Base-by-base conservation (phyloP, 164 flowering plant species). In the Vitis labrusca region DNA sequence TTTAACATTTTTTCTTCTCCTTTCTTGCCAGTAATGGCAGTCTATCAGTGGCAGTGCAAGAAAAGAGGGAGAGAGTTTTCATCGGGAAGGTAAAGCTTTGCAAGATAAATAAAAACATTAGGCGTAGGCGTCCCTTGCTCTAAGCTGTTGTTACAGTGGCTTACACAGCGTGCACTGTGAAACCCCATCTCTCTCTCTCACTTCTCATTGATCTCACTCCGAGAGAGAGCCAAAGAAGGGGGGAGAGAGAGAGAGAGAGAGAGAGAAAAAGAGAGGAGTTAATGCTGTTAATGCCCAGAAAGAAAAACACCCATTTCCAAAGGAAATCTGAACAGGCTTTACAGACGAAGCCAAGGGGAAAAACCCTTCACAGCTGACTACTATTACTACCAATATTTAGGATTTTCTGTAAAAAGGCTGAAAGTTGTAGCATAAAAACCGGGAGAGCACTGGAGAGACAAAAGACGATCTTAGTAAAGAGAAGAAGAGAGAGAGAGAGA, bases 61-160 rank as follows among this genome's bases (percentile, higher is more conserved):
- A 86, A 84, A 83, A 80, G 83, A 72, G 80, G 67, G 78, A 50
- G 74, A 68, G 80, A 75, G 81, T 77, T 82, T 82, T 85, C 91
- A 90, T 90, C 72, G 95, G 95, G 95, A 90, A 90, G 88, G 88
- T 79, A 88, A 89, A 74, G 76, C 72, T 73, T 68, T 69, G 67
- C 61, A 27, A 59, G 27, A 13, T 5, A 59, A n/a, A 10, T 59
- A 61, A 53, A 12, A 32, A 32, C 44, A 32, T 32, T 32, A 56
- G 48, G 5, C 70, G 6, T 32, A 32, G 44, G 44, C 6, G 6
- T 32, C 44, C 44, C 61, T 10, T 58, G 27, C 61, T 3, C 4
- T 19, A 4, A 73, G 58, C 67, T 70, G 6, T 32, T 32, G 44
- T 32, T 32, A 32, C 44, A 32, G 44, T 32, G 5, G 61, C 67